Conservation (phyloP, 768 basidiomycete genomes). For the Rhodotorula graminis region DNA sequence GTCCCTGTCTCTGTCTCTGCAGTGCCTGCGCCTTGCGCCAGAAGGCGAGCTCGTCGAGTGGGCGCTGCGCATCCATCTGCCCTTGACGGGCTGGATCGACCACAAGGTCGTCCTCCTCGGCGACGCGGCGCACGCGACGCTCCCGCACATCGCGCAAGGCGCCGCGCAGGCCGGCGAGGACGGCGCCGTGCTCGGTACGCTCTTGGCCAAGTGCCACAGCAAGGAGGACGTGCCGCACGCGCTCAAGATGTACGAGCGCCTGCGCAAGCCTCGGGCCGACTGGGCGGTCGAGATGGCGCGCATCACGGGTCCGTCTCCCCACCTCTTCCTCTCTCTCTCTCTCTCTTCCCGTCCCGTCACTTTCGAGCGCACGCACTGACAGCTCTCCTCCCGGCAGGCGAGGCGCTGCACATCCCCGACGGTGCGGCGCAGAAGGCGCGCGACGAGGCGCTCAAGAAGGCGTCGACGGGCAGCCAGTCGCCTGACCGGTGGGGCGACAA, state of each 20-base stretch:
- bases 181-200: constrained; percentile 46
- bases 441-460: constrained; percentile 17
- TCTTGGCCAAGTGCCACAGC: constrained; percentile 43
- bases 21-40: constrained; percentile 50
- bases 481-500: constrained; percentile 32
- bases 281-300: constrained; percentile 33
- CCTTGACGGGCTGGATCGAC: constrained; percentile 47
- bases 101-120: constrained; percentile 47
- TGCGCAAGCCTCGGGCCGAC: constrained; percentile 30
- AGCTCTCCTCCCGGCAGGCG: background rate
- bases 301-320: constrained; percentile 3
- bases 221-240: constrained; percentile 29
- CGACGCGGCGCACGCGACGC: constrained; percentile 49
- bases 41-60: constrained; percentile 56
- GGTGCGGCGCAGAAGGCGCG: constrained; percentile 13
- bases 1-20: too few species aligned
- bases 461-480: background rate
- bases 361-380: background rate
- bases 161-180: constrained; percentile 53
- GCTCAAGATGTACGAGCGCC: constrained; percentile 11
- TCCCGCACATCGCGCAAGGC: constrained; percentile 47
- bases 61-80: constrained; percentile 21
- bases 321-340: background rate
- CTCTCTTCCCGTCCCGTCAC: background rate
- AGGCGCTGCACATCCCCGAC: constrained; percentile 29